Percentiles rank a stretch among this genome's conserved stretches.
Evolutionary conservation across 495 filamentous ascomycete genomes (phyloP).

Genomic region (Penicillium robsamsonii): DNA sequence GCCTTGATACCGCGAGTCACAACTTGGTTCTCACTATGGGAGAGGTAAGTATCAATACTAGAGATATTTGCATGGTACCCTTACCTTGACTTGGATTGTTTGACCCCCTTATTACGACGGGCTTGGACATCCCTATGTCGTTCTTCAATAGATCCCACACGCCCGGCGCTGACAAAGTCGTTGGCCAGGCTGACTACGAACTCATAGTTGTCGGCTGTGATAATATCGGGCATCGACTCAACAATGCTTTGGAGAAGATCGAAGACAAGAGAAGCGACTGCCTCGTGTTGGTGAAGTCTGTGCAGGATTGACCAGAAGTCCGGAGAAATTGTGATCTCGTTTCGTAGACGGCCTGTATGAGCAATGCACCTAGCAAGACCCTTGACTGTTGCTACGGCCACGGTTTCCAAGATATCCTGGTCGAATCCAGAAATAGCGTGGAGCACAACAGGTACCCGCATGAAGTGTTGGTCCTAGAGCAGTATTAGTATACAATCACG

Average conservation of each 20-base stretch:
- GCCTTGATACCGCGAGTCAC: slow-evolving; percentile 79
- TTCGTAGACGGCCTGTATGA: slow-evolving; percentile 71
- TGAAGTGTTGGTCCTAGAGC: slow-evolving; percentile 78
- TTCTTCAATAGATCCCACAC: slow-evolving; percentile 74
- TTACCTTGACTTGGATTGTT: slow-evolving; percentile 60
- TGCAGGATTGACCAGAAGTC: slow-evolving; percentile 96
- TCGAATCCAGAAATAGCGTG: slow-evolving; percentile 88
- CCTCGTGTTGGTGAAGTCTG: slow-evolving; percentile 62
- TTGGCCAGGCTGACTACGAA: slow-evolving; percentile 78
- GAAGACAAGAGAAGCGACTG: slow-evolving; percentile 75
- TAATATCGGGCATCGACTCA: slow-evolving; percentile 63
- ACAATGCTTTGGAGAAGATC: slow-evolving; percentile 74
- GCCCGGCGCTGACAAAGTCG: slow-evolving; percentile 83
- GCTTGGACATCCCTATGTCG: slow-evolving; percentile 66
- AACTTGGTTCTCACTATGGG: slow-evolving; percentile 62
- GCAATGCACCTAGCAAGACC: slow-evolving; percentile 78
- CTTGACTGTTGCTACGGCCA: slow-evolving; percentile 69
- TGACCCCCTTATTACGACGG: slow-evolving; percentile 50
- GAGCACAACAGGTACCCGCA: slow-evolving; percentile 87
- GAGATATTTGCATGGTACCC: slow-evolving; percentile 23
- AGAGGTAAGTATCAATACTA: slow-evolving; percentile 14
- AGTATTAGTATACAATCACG: slow-evolving; percentile 27
- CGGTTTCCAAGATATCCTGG: slow-evolving; percentile 69
- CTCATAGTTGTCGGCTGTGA: slow-evolving; percentile 95
- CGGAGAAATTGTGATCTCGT: slow-evolving; percentile 90